Evolutionary conservation across 176 grass and related monocot species (phyloP), one percentile per base, ranked within the genome.

Genomic region (Zea luxurians): DNA sequence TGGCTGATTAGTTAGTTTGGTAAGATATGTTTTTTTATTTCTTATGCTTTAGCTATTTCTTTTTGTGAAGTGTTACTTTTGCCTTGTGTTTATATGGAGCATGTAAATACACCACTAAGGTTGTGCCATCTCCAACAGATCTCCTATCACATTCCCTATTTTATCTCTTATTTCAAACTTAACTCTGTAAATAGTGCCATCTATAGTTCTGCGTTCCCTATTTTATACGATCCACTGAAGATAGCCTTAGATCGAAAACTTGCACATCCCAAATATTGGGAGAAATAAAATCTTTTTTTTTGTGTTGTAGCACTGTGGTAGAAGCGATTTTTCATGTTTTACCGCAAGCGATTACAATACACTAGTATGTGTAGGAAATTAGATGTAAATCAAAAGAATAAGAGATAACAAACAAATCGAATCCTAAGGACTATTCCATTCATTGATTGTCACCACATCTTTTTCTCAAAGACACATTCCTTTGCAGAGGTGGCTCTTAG

Each of bases 1-100:
- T 80, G 82, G 13, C 34, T 64, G 82, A 79, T 86, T 70, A 83
- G 69, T 70, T 70, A 64, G 67, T 70, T 74, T 82, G 88, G 74
- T 83, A 55, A 61, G 63, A 61, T 66, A 78, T 78, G 21, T 78
- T 81, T 82, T 81, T 81, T 77, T 82, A 10, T 57, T 71, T 85
- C 41, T 13, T 52, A 27, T 73, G 13, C 76, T 70, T 85, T n/a
- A 43, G 42, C 62, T 43, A 20, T 64, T 48, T 76, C 37, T 55
- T 73, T 74, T 80, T 1, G 3, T 11, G 4, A 73, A 72, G 60
- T 0, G 36, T 58, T 70, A 37, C 53, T 57, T 64, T 6, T 65
- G 27, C 48, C 20, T 71, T 54, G 62, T 34, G 55, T 62, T 75
- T 64, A 36, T 77, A 44, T 73, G 13, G 42, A 35, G 64, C 47